A percentile compares a stretch with the other conserved stretches of the same genome.
These are phyloP conservation scores for Xanthoconium separans DNA, from an alignment of 1,284 basidiomycete species.

Conservation along the genomic window DNA sequence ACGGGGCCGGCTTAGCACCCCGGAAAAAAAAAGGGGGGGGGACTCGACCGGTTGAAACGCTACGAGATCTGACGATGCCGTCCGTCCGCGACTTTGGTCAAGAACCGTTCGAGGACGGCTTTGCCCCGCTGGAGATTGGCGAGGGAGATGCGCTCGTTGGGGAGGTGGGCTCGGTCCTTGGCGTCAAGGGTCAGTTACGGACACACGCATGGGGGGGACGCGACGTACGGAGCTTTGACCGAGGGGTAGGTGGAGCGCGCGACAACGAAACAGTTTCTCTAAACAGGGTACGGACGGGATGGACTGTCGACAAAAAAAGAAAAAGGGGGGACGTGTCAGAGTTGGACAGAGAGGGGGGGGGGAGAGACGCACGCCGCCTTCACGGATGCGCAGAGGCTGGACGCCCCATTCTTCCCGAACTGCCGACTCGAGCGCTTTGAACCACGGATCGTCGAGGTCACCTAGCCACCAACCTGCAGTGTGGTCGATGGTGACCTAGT, in stretches of 20 bases:
- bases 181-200: background rate
- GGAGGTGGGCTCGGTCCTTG: constrained; percentile 86
- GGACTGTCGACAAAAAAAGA: constrained; percentile 40
- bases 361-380: constrained; percentile 79
- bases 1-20: too few species aligned
- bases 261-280: constrained; percentile 85
- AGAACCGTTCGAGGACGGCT: constrained; percentile 71
- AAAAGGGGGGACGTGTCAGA: background rate
- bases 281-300: constrained; percentile 91
- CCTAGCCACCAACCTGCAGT: constrained; percentile 97
- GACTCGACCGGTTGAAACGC: too few species aligned
- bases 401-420: constrained; percentile 84
- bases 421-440: constrained; percentile 78
- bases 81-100: constrained; percentile 41
- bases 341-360: too few species aligned
- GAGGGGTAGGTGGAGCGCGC: constrained; percentile 85
- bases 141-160: constrained; percentile 81
- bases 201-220: background rate
- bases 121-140: constrained; percentile 75
- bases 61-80: background rate
- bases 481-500: constrained; percentile 75
- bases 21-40: too few species aligned
- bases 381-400: constrained; percentile 84
- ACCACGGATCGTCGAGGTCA: constrained; percentile 78
- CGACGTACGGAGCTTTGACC: constrained; percentile 74